Evolutionary conservation across 2,329 filamentous ascomycete genomes (phyloP), one percentile per base, ranked within the genome.

Genomic region (Aspergillus viridinutans): DNA sequence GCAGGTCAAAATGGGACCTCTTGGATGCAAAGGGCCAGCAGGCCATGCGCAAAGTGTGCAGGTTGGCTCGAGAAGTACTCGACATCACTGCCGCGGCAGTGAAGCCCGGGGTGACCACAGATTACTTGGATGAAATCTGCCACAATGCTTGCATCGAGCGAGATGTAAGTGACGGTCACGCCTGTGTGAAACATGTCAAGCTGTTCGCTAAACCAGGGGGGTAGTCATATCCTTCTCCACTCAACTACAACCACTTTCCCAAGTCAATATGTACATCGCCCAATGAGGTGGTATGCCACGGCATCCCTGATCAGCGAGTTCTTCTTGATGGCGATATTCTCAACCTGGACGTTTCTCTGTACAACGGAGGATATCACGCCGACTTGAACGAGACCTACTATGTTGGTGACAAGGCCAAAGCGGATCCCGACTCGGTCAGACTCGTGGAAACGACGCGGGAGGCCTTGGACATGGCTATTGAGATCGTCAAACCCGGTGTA

Each of bases 331-430:
- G 92, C 59, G 92, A 97, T 71, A 96, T 97, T 61, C 79, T 97
- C 67, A 97, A 97, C 75, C 90, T 97, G 61, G 92, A 97, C 66
- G 89, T 97, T 2, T 91, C 90, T 0, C 79, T 97, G 29, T 97
- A 92, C 74, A 90, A 96, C 71, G 88, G 86, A 53, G 92, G 92
- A 52, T 96, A 92, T 76, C 92, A 97, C 71, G 90, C 90, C 57
- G 92, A 97, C 70, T 77, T 97, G 52, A 97, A 97, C 77, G 92
- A 96, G 78, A 97, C 92, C 4, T 97, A 96, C 77, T 97, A 97
- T 72, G 87, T 97, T 38, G 92, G 92, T 51, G 87, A 92, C 64
- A 88, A 86, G 66, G 89, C 92, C 48, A 83, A 85, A 70, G 85
- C 88, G 4, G 86, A 96, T 66, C 85, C 90, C 1, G 91, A 96